Evolutionary conservation across 1,284 basidiomycete genomes (phyloP).

Genomic region (Cryptococcus wingfieldii): DNA sequence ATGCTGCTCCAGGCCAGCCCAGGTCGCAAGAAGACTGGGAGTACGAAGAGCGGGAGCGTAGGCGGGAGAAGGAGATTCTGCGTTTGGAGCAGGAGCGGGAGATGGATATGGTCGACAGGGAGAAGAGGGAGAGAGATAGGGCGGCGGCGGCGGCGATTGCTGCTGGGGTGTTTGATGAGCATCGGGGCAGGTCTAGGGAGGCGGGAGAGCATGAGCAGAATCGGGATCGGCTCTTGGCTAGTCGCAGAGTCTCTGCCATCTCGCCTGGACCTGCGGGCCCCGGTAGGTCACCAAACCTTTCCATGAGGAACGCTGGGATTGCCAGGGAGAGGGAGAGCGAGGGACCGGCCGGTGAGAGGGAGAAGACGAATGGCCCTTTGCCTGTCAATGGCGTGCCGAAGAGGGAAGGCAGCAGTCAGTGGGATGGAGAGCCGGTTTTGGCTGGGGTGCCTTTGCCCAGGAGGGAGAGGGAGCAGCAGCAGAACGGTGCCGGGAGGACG

Average conservation of each 20-base stretch:
- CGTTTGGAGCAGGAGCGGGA: conserved; percentile 39
- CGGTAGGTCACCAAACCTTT: too few relatives aligned
- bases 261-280: conserved; percentile 6
- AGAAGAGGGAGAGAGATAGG: conserved; percentile 29
- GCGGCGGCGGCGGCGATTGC: conserved; percentile 9
- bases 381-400: neutral
- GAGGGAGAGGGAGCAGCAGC: conserved; percentile 24
- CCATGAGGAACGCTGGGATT: neutral
- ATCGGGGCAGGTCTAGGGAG: conserved; percentile 11
- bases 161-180: neutral
- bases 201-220: conserved; percentile 33
- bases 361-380: neutral
- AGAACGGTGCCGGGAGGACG: conserved; percentile 10
- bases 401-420: conserved; percentile 3
- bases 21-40: conserved; percentile 37
- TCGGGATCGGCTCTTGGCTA: conserved; percentile 33
- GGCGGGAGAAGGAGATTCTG: conserved; percentile 37
- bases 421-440: conserved; percentile 23
- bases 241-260: conserved; percentile 25
- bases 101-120: conserved; percentile 34
- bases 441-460: conserved; percentile 26
- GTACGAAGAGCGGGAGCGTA: conserved; percentile 41
- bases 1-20: neutral
- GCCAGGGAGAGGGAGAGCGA: conserved; percentile 4
- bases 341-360: neutral